phyloP scores from a whole-genome alignment of 2,329 filamentous ascomycete species.

The Corinectria fuckeliana region DNA sequence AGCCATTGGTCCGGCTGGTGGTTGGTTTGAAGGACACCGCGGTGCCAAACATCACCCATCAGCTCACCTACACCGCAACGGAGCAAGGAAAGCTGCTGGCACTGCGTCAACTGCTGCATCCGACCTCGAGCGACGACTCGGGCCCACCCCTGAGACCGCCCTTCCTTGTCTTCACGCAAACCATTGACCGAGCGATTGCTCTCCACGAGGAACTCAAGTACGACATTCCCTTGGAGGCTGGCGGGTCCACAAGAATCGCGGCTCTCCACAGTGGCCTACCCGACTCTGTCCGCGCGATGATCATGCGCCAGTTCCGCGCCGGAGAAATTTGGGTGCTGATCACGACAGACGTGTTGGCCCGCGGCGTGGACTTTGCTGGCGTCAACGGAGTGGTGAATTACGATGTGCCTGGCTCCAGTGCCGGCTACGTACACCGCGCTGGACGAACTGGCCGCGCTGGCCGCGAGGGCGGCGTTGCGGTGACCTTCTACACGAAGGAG shows the following conservation, averaged over 20 bases:
- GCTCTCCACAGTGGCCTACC: conserved; percentile 89
- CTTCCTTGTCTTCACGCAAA: conserved; percentile 95
- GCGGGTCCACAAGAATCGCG: conserved; percentile 82
- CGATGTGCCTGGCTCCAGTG: conserved; percentile 90
- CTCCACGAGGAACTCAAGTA: conserved; percentile 90
- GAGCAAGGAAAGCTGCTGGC: conserved; percentile 94
- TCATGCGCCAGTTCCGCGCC: conserved; percentile 89
- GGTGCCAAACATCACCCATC: conserved; percentile 89
- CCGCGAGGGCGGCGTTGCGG: conserved; percentile 82
- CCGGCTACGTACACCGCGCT: conserved; percentile 90
- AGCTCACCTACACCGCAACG: conserved; percentile 87
- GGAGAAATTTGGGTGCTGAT: conserved; percentile 97
- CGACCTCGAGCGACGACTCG: conserved; percentile 62
- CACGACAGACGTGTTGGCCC: conserved; percentile 90
- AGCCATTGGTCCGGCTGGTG: conserved; percentile 78
- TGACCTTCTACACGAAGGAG: conserved; percentile 95
- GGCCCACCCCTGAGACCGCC: conserved; percentile 76
- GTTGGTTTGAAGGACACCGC: conserved; percentile 97
- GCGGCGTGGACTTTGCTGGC: conserved; percentile 92
- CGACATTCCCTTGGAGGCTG: conserved; percentile 89
- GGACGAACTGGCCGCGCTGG: conserved; percentile 91
- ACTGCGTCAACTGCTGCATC: conserved; percentile 86
- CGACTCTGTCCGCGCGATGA: conserved; percentile 73
- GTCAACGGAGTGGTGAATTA: conserved; percentile 98
- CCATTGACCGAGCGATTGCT: conserved; percentile 86